phyloP scores from a whole-genome alignment of 1,284 basidiomycete species.

The Fomitopsis pinicola region DNA sequence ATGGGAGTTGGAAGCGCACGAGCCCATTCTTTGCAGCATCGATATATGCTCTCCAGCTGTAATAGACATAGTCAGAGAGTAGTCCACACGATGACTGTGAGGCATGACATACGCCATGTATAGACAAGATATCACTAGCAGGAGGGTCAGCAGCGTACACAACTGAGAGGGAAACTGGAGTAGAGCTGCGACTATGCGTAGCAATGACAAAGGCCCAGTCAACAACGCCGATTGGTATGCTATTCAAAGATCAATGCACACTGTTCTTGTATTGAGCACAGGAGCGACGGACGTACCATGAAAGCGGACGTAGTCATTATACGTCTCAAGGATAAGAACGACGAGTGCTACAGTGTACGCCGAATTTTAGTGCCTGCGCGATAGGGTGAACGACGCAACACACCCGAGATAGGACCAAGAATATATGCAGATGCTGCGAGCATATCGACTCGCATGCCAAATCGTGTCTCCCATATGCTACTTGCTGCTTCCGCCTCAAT shows the following conservation, averaged over 20 bases:
- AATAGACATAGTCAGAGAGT: constrained; percentile 9
- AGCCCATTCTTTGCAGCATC: constrained; percentile 57
- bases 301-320: constrained; percentile 79
- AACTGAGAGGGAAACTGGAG: constrained; percentile 47
- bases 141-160: constrained; percentile 39
- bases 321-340: constrained; percentile 72
- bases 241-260: constrained; percentile 24
- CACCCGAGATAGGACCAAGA: constrained; percentile 73
- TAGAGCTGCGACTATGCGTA: constrained; percentile 56
- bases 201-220: constrained; percentile 58
- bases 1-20: constrained; percentile 59
- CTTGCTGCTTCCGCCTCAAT: constrained; percentile 45
- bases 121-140: constrained; percentile 35
- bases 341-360: constrained; percentile 45
- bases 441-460: constrained; percentile 67
- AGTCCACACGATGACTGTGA: not conserved
- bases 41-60: constrained; percentile 59
- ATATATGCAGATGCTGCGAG: constrained; percentile 68
- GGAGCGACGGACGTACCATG: constrained; percentile 47
- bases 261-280: not conserved
- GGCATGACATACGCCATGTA: constrained; percentile 54
- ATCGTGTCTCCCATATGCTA: constrained; percentile 72
- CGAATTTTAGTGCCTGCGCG: not conserved
- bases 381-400: not conserved
- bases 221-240: constrained; percentile 80